phyloP scores from a whole-genome alignment of 2,329 filamentous ascomycete genomes.

The Emmonsia crescens region DNA sequence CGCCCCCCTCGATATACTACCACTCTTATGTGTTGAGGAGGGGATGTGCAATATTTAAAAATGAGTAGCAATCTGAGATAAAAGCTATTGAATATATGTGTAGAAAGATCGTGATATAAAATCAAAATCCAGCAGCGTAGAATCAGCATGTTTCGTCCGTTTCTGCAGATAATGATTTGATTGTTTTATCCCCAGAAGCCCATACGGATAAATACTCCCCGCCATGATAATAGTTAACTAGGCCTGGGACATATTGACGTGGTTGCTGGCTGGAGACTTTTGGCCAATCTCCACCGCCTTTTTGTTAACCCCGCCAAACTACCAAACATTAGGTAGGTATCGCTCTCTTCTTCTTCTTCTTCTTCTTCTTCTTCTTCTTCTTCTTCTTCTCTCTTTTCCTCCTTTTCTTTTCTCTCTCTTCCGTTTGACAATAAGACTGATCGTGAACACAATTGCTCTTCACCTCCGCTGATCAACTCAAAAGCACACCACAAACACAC shows the following conservation, averaged over 20 bases:
- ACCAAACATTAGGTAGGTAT: no score
- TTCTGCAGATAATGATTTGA: neutral
- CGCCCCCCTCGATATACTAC: no score
- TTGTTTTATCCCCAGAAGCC: no score
- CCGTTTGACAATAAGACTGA: constrained; percentile 5
- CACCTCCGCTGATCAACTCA: neutral
- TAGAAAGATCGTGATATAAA: no score
- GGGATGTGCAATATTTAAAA: no score
- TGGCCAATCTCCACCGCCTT: neutral
- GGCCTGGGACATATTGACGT: no score
- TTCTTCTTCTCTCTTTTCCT: constrained; percentile 5
- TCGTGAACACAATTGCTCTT: neutral
- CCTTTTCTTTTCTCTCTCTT: constrained; percentile 9
- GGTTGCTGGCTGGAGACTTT: no score
- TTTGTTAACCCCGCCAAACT: neutral
- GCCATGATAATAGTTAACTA: neutral
- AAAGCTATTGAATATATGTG: no score
- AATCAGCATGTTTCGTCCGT: no score
- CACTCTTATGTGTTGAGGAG: no score
- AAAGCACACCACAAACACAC: neutral
- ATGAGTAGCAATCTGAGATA: no score
- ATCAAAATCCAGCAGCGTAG: neutral
- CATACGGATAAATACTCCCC: no score
- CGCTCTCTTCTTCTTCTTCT: neutral
- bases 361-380: neutral